Evolutionary conservation across 192 early-diverging fungal species (phyloP).

Genomic region (Linnemannia zychae): DNA sequence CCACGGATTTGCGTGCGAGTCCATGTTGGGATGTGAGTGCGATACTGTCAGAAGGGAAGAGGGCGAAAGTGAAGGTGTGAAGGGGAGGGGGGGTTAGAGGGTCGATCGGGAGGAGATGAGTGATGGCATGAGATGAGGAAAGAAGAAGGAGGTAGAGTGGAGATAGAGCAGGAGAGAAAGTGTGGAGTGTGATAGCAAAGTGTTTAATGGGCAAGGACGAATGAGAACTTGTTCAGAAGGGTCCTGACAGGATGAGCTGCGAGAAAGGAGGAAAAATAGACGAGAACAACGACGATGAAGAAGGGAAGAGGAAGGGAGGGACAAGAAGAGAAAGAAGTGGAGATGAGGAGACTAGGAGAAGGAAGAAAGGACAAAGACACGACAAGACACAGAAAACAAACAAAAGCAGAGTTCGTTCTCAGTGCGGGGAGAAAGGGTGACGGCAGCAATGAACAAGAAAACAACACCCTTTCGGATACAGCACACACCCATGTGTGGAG

Average conservation of each 20-base stretch:
- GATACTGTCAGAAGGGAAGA: not conserved
- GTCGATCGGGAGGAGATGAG: slow-evolving; percentile 1
- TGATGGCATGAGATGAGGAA: slow-evolving; percentile 10
- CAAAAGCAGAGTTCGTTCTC: not conserved
- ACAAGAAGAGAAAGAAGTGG: not conserved
- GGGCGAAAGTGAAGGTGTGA: not conserved
- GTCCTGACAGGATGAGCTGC: not conserved
- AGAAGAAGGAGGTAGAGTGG: not conserved
- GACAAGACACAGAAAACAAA: not conserved
- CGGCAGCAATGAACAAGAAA: too few relatives aligned
- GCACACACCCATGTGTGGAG: too few relatives aligned
- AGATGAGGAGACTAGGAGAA: not conserved
- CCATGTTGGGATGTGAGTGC: not conserved
- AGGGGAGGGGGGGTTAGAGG: not conserved
- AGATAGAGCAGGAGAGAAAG: not conserved
- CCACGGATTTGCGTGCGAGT: slow-evolving; percentile 33
- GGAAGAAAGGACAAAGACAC: not conserved
- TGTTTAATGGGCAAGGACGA: not conserved
- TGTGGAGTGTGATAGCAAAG: not conserved
- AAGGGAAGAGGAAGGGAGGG: not conserved
- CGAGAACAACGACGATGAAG: not conserved
- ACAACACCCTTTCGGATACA: too few relatives aligned
- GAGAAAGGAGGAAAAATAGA: not conserved
- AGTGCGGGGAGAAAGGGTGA: too few relatives aligned
- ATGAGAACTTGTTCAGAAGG: not conserved